Conservation (phyloP, 2,329 filamentous ascomycete genomes). For the Fusarium oligoseptatum region DNA sequence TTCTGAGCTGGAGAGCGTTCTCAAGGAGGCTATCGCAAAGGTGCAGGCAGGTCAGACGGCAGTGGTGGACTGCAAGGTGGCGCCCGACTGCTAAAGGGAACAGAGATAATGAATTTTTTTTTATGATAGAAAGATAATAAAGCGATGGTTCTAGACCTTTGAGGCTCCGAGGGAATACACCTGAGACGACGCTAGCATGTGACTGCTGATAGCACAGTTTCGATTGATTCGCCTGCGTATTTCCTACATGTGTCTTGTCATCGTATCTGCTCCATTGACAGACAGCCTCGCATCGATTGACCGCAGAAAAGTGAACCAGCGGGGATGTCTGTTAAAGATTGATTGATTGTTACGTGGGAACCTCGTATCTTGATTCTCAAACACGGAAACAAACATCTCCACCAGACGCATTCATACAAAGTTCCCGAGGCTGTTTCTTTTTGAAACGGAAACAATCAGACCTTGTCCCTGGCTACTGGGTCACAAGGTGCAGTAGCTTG, state of each 20-base stretch:
- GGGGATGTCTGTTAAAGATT: not conserved
- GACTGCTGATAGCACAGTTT: slow-evolving; percentile 6
- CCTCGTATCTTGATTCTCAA: slow-evolving; percentile 1
- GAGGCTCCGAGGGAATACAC: slow-evolving; percentile 3
- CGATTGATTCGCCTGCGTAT: not conserved
- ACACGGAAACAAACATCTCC: not conserved
- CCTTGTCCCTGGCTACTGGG: slow-evolving; percentile 19
- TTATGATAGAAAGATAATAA: slow-evolving; percentile 13
- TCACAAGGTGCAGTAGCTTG: slow-evolving; percentile 12
- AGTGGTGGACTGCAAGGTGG: slow-evolving; percentile 68
- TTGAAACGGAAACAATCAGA: not conserved
- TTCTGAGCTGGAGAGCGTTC: slow-evolving; percentile 60
- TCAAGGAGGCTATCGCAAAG: slow-evolving; percentile 64
- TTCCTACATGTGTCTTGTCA: not conserved
- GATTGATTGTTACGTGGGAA: not conserved
- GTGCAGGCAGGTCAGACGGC: slow-evolving; percentile 65
- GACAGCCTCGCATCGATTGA: not conserved
- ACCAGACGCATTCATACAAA: not conserved
- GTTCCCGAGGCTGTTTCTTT: not conserved
- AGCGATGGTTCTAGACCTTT: slow-evolving; percentile 13
- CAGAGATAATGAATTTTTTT: slow-evolving; percentile 13
- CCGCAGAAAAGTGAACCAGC: not conserved
- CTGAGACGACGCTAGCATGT: slow-evolving; percentile 23
- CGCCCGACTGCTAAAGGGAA: slow-evolving; percentile 54
- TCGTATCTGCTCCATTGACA: not conserved